A percentile compares a stretch with the other conserved stretches of the same genome.
Evolutionary conservation across 2,329 filamentous ascomycete species (phyloP).

Genomic region (Epichloe typhina): DNA sequence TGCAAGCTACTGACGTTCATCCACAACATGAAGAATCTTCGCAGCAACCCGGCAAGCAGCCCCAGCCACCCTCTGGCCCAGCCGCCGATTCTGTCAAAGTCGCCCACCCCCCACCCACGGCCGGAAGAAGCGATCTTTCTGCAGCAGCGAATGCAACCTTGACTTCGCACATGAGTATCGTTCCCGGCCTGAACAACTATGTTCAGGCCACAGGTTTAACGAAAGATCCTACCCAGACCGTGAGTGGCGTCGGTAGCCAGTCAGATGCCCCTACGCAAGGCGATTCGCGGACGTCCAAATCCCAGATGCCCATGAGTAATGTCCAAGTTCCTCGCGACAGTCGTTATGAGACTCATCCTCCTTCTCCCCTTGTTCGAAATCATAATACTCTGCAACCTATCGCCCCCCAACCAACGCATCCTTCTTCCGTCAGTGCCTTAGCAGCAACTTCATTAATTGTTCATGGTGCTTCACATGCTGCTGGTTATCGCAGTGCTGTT

Average conservation of each 20-base stretch:
- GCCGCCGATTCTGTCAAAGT: not conserved
- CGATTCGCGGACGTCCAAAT: slow-evolving; percentile 16
- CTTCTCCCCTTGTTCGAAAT: slow-evolving; percentile 54
- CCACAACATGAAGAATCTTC: slow-evolving; percentile 7
- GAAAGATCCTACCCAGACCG: slow-evolving; percentile 14
- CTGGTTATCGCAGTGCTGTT: not conserved
- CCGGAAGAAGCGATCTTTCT: not conserved
- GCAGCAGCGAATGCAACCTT: slow-evolving; percentile 4
- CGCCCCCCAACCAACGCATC: slow-evolving; percentile 68
- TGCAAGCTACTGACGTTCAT: slow-evolving; percentile 8
- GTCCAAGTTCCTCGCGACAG: slow-evolving; percentile 11
- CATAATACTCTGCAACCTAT: slow-evolving; percentile 63
- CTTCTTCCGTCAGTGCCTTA: slow-evolving; percentile 38
- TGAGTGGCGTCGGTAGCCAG: slow-evolving; percentile 27
- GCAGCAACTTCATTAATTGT: slow-evolving; percentile 2
- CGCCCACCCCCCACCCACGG: not conserved
- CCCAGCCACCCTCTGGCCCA: not conserved
- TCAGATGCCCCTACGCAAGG: slow-evolving; percentile 21
- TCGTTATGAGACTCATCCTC: slow-evolving; percentile 21
- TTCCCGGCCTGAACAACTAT: slow-evolving; percentile 21
- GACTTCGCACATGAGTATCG: slow-evolving; percentile 10
- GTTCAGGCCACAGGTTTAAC: slow-evolving; percentile 7
- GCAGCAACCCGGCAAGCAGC: not conserved
- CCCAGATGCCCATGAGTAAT: slow-evolving; percentile 6
- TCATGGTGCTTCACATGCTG: not conserved